Conservation (phyloP, 768 basidiomycete genomes). For the Hericium rajendrae region DNA sequence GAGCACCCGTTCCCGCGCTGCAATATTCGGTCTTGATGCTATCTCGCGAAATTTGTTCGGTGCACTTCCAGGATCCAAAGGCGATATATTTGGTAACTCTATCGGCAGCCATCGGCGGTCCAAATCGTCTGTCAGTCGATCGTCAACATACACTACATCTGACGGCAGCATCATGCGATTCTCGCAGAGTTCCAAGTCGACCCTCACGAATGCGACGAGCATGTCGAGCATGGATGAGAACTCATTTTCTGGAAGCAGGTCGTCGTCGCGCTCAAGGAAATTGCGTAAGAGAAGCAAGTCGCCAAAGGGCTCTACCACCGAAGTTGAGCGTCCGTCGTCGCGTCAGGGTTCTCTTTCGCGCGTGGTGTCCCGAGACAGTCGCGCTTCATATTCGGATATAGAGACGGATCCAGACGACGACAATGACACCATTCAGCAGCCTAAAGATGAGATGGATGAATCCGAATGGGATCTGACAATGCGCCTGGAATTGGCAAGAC, state of each 20-base stretch:
- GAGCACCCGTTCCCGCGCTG: slow-evolving; percentile 58
- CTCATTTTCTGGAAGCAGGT: slow-evolving; percentile 33
- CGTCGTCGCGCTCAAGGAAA: slow-evolving; percentile 37
- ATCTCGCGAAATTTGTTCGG: slow-evolving; percentile 86
- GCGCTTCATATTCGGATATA: slow-evolving; percentile 29
- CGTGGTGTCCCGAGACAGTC: slow-evolving; percentile 33
- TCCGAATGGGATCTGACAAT: slow-evolving; percentile 71
- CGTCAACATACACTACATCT: slow-evolving; percentile 63
- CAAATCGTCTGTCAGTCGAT: slow-evolving; percentile 62
- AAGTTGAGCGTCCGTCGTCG: slow-evolving; percentile 13
- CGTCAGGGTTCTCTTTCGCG: slow-evolving; percentile 23
- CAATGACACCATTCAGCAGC: slow-evolving; percentile 22
- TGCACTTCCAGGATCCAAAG: slow-evolving; percentile 55
- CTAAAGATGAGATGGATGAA: slow-evolving; percentile 38
- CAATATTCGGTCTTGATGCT: slow-evolving; percentile 84
- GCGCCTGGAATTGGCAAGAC: slow-evolving; percentile 73
- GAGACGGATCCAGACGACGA: slow-evolving; percentile 36
- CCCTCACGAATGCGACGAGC: slow-evolving; percentile 53
- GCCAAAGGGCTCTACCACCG: slow-evolving; percentile 27
- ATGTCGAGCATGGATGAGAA: slow-evolving; percentile 56
- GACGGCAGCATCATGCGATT: slow-evolving; percentile 65
- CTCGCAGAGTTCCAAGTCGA: slow-evolving; percentile 63
- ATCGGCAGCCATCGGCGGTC: slow-evolving; percentile 58
- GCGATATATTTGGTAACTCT: slow-evolving; percentile 69
- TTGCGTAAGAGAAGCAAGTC: slow-evolving; percentile 38